Percentiles rank a stretch among this genome's conserved stretches.
These are phyloP conservation scores for Mycena filopes DNA, from an alignment of 768 basidiomycete species.

Conservation along the genomic window DNA sequence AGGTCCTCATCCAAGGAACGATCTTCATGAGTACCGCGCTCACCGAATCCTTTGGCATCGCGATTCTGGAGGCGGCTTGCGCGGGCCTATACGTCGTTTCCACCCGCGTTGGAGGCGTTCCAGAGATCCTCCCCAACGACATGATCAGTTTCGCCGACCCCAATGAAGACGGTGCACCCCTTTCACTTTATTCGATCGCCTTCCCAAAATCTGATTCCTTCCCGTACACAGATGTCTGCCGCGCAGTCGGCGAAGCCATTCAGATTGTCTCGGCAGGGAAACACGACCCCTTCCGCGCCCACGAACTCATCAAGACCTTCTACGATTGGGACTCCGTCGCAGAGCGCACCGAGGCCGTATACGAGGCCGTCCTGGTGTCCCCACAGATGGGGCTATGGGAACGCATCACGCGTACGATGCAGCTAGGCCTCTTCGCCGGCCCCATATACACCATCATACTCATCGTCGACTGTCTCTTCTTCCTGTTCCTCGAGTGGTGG, in stretches of 20 bases:
- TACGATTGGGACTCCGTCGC: constrained; percentile 91
- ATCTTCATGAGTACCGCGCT: constrained; percentile 97
- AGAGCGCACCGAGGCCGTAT: constrained; percentile 85
- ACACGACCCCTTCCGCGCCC: constrained; percentile 82
- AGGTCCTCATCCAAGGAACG: constrained; percentile 88
- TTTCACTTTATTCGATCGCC: constrained; percentile 3
- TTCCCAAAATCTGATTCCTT: not conserved
- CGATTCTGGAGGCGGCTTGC: constrained; percentile 97
- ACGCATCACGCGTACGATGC: constrained; percentile 81
- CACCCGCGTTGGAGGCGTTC: constrained; percentile 94
- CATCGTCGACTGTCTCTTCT: constrained; percentile 90
- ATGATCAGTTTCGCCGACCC: constrained; percentile 97
- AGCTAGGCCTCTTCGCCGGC: constrained; percentile 83
- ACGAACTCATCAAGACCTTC: constrained; percentile 80
- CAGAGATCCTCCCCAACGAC: constrained; percentile 92
- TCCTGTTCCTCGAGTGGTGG: constrained; percentile 85
- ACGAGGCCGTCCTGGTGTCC: constrained; percentile 70
- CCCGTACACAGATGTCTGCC: constrained; percentile 77
- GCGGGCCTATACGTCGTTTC: constrained; percentile 94
- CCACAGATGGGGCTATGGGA: constrained; percentile 79
- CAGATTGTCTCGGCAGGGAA: constrained; percentile 68
- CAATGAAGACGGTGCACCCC: constrained; percentile 85
- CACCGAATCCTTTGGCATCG: constrained; percentile 97
- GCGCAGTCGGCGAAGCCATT: constrained; percentile 86
- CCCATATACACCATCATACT: constrained; percentile 90